Conservation (phyloP, 2,329 filamentous ascomycete species). For the Phialophora verrucosa region DNA sequence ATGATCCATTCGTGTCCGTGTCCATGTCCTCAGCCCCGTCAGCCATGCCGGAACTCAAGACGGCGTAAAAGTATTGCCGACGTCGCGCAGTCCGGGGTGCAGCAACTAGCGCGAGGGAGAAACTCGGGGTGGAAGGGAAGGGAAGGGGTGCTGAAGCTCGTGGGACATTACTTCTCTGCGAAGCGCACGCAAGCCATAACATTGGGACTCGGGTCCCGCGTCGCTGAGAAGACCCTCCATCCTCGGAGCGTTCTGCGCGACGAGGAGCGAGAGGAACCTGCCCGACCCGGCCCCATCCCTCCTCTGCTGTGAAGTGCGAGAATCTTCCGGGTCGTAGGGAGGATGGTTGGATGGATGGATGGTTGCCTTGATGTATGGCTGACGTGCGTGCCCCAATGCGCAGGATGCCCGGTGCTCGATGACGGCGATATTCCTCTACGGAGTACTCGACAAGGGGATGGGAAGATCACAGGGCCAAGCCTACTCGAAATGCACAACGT, state of each 20-base stretch:
- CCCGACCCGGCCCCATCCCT: no score
- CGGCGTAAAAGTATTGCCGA: slow-evolving; percentile 15
- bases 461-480: no score
- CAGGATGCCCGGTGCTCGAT: no score
- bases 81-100: slow-evolving; percentile 7
- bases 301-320: not conserved
- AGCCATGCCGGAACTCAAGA: slow-evolving; percentile 1
- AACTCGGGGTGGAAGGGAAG: not conserved
- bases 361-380: no score
- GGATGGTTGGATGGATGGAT: no score
- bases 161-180: not conserved
- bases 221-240: slow-evolving; percentile 4
- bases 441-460: no score
- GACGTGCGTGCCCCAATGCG: no score
- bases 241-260: slow-evolving; percentile 45
- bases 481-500: no score
- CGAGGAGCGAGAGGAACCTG: slow-evolving; percentile 42
- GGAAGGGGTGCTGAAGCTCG: not conserved
- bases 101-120: slow-evolving; percentile 4
- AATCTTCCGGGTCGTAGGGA: not conserved
- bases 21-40: not conserved
- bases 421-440: no score
- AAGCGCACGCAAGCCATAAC: no score
- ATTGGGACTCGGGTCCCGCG: not conserved
- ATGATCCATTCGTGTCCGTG: no score